phyloP scores from a whole-genome alignment of 805 yeast species.

The Teunomyces barrocoloradensis region DNA sequence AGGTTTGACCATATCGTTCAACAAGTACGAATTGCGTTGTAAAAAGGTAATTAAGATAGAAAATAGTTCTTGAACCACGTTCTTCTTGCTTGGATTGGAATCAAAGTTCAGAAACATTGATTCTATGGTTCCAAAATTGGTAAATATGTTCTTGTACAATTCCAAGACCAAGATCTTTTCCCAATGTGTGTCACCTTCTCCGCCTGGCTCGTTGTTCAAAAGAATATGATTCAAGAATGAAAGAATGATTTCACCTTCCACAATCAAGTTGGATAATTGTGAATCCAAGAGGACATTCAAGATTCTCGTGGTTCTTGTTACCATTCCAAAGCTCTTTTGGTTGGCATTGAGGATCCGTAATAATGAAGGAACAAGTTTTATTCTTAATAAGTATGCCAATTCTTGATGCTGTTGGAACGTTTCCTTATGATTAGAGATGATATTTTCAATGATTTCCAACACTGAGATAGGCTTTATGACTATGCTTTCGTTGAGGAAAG shows the following conservation, averaged over 20 bases:
- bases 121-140: conserved; percentile 52
- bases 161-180: conserved; percentile 73
- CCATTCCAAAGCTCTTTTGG: conserved; percentile 60
- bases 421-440: conserved; percentile 59
- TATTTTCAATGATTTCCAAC: conserved; percentile 79
- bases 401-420: conserved; percentile 61
- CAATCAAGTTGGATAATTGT: conserved; percentile 58
- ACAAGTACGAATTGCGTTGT: conserved; percentile 17
- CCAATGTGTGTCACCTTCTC: conserved; percentile 49
- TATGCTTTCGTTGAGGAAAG: conserved; percentile 48
- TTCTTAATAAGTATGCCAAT: conserved; percentile 62
- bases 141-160: conserved; percentile 57
- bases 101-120: conserved; percentile 65
- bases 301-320: conserved; percentile 73
- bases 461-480: conserved; percentile 60
- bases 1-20: conserved; percentile 18
- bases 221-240: conserved; percentile 72
- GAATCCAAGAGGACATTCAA: conserved; percentile 56
- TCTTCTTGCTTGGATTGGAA: conserved; percentile 48
- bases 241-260: conserved; percentile 80
- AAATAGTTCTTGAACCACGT: conserved; percentile 58
- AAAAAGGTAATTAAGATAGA: conserved; percentile 23
- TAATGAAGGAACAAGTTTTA: conserved; percentile 71
- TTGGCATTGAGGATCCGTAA: conserved; percentile 58
- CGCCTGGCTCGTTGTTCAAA: conserved; percentile 52